Percentiles rank a stretch among this genome's conserved stretches.
These are phyloP conservation scores for Termitomyces bulborhizus DNA, from an alignment of 768 basidiomycete genomes.

Conservation along the genomic window DNA sequence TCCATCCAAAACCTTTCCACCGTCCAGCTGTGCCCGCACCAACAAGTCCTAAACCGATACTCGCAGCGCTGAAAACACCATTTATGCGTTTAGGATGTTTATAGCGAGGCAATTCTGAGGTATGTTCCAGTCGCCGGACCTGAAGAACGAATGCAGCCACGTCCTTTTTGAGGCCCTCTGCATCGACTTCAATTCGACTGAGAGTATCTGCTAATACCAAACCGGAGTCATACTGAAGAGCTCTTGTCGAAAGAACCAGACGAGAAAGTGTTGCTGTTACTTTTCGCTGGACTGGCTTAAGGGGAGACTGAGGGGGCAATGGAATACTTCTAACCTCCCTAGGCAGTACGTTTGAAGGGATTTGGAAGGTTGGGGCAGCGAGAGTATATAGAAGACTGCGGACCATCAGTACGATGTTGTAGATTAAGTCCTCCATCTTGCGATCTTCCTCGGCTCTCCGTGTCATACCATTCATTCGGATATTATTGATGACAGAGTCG, in stretches of 20 bases:
- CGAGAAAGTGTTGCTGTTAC: conserved; percentile 88
- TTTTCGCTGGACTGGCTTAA: conserved; percentile 79
- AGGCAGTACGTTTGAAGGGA: conserved; percentile 49
- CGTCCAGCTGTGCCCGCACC: conserved; percentile 71
- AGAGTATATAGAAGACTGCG: conserved; percentile 72
- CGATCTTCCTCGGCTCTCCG: conserved; percentile 50
- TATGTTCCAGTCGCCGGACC: conserved; percentile 53
- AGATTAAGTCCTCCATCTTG: conserved; percentile 58
- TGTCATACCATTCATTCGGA: conserved; percentile 37
- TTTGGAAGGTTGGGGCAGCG: conserved; percentile 52
- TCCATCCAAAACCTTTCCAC: conserved; percentile 88
- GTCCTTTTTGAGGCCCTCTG: conserved; percentile 69
- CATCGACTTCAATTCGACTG: conserved; percentile 68
- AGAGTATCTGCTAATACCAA: conserved; percentile 55
- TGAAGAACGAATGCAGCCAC: conserved; percentile 63
- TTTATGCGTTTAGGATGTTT: conserved; percentile 47
- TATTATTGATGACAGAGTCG: conserved; percentile 53
- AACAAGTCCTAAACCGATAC: conserved; percentile 71
- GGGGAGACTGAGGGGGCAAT: conserved; percentile 45
- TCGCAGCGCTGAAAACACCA: conserved; percentile 53
- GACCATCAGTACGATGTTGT: conserved; percentile 60
- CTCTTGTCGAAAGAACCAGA: conserved; percentile 85
- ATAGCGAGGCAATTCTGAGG: conserved; percentile 18
- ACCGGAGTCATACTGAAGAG: conserved; percentile 77
- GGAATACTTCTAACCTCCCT: conserved; percentile 40